Conservation (phyloP, 2,329 filamentous ascomycete species). For the Fonsecaea erecta region DNA sequence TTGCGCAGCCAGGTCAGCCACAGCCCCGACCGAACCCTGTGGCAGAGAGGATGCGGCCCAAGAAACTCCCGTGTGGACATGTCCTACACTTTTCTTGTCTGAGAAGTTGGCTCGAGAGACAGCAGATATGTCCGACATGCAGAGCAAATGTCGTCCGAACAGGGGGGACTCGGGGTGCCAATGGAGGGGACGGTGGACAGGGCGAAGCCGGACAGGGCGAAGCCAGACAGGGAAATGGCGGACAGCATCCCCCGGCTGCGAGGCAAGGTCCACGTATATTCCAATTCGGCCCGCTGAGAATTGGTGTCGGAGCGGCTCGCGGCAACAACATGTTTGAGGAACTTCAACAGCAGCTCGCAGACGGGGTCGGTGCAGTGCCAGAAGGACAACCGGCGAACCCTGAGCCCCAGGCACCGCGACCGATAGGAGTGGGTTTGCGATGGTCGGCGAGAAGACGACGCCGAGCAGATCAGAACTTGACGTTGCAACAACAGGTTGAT, state of each 20-base stretch:
- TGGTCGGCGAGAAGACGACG: slow-evolving; percentile 37
- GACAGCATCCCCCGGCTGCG: slow-evolving; percentile 40
- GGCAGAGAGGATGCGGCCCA: slow-evolving; percentile 83
- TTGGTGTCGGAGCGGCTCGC: slow-evolving; percentile 70
- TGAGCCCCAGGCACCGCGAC: slow-evolving; percentile 43
- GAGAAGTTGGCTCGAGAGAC: slow-evolving; percentile 94
- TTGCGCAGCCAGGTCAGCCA: slow-evolving; percentile 44
- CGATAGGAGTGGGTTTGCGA: slow-evolving; percentile 50
- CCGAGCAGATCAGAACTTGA: slow-evolving; percentile 36
- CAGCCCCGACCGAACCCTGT: slow-evolving; percentile 49
- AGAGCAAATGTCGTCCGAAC: slow-evolving; percentile 72
- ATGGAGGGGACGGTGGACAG: too few relatives aligned
- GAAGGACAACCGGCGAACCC: slow-evolving; percentile 42
- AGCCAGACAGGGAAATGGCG: slow-evolving; percentile 24
- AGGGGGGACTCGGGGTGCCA: slow-evolving; percentile 39
- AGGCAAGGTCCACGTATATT: slow-evolving; percentile 64
- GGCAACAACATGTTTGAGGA: slow-evolving; percentile 64
- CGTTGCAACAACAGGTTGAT: slow-evolving; percentile 58
- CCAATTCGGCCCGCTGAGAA: slow-evolving; percentile 73
- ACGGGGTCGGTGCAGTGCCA: slow-evolving; percentile 54
- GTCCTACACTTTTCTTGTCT: slow-evolving; percentile 93
- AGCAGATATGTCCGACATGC: slow-evolving; percentile 96
- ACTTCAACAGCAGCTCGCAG: slow-evolving; percentile 65
- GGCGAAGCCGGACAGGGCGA: slow-evolving; percentile 38
- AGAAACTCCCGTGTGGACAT: slow-evolving; percentile 95